Conservation (phyloP, 2,329 filamentous ascomycete species). For the Daldinia sp. region DNA sequence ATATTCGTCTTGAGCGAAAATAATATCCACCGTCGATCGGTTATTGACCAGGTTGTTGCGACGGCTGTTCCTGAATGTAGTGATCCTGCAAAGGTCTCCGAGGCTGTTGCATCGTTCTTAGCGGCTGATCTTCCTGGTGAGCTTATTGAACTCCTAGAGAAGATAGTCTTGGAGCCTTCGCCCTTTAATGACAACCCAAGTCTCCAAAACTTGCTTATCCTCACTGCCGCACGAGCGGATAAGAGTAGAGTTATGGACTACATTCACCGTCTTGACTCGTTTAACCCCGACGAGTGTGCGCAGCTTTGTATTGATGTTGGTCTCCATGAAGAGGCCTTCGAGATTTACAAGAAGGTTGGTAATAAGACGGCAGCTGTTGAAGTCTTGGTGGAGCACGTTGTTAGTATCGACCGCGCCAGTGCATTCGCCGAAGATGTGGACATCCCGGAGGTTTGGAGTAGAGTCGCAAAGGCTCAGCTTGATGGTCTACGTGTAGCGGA, state of each 20-base stretch:
- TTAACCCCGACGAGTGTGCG: conserved; percentile 92
- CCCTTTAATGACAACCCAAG: conserved; percentile 98
- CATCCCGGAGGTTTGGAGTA: conserved; percentile 95
- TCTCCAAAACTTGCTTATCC: conserved; percentile 93
- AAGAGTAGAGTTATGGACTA: conserved; percentile 96
- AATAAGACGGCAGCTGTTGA: conserved; percentile 87
- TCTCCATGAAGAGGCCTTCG: conserved; percentile 94
- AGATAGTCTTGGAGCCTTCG: conserved; percentile 99
- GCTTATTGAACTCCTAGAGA: conserved; percentile 96
- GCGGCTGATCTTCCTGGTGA: conserved; percentile 90
- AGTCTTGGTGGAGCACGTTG: conserved; percentile 93
- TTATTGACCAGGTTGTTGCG: conserved; percentile 95
- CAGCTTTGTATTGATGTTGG: conserved; percentile 93
- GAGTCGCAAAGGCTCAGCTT: conserved; percentile 96
- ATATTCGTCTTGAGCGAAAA: conserved; percentile 92
- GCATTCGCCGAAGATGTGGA: conserved; percentile 96
- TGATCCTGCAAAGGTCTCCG: conserved; percentile 92
- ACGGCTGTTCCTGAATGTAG: conserved; percentile 93
- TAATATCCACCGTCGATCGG: conserved; percentile 91
- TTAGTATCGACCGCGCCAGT: conserved; percentile 97
- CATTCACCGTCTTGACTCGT: conserved; percentile 88
- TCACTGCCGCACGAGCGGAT: conserved; percentile 96
- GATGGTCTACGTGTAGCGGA: conserved; percentile 93
- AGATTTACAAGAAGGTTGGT: conserved; percentile 97
- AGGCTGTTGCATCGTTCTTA: conserved; percentile 93